phyloP scores from a whole-genome alignment of 2,329 filamentous ascomycete species.

The Botryosphaeria agaves region DNA sequence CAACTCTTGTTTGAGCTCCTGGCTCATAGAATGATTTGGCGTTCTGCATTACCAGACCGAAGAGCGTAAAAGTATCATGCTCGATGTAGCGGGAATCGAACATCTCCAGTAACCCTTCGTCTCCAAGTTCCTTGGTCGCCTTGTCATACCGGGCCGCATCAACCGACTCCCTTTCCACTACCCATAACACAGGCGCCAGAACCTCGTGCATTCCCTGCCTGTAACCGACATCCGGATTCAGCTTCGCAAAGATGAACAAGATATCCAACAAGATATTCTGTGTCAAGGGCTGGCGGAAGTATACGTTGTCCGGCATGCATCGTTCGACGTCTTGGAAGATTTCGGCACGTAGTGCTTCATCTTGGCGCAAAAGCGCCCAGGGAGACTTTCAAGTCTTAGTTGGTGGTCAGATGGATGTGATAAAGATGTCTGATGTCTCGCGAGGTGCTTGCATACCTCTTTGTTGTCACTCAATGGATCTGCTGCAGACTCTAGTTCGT shows the following conservation, averaged over 20 bases:
- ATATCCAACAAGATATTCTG: constrained; percentile 76
- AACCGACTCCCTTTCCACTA: constrained; percentile 66
- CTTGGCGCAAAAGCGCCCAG: constrained; percentile 72
- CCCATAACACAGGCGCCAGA: constrained; percentile 74
- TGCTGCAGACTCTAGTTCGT: constrained; percentile 54
- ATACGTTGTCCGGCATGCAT: constrained; percentile 74
- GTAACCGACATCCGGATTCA: constrained; percentile 75
- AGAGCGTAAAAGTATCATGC: constrained; percentile 78
- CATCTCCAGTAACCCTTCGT: constrained; percentile 42
- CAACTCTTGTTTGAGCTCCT: constrained; percentile 23
- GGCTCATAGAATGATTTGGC: constrained; percentile 80
- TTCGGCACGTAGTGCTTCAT: constrained; percentile 70
- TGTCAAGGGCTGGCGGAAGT: constrained; percentile 65
- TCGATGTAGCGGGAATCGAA: constrained; percentile 63
- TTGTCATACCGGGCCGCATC: constrained; percentile 23
- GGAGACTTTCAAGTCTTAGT: constrained; percentile 54
- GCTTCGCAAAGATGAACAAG: constrained; percentile 86
- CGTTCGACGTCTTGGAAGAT: constrained; percentile 90
- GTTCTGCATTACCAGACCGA: constrained; percentile 72
- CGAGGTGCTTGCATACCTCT: constrained; percentile 33
- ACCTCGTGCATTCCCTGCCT: constrained; percentile 99
- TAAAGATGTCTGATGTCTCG: too few species aligned
- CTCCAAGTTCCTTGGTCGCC: constrained; percentile 17
- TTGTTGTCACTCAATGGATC: constrained; percentile 80
- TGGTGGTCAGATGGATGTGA: constrained; percentile 20